Base-by-base conservation (phyloP, 2,329 filamentous ascomycete genomes). In the Torrubiella hemipterigena region DNA sequence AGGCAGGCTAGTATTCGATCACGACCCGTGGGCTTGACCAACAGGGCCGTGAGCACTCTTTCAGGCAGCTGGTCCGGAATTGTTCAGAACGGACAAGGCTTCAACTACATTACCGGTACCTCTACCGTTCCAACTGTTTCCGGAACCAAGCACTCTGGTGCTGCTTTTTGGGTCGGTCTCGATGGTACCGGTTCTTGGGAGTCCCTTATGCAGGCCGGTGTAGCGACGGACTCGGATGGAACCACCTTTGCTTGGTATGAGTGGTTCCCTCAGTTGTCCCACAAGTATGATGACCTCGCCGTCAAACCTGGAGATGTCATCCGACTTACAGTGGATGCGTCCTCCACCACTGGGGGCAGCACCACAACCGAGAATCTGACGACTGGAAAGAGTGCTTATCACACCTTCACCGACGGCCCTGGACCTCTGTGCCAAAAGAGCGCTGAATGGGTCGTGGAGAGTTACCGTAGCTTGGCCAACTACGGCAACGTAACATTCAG, bases 341-440 rank as follows among this genome's bases (percentile, higher is more conserved):
- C 38, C 23, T 42, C 36, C 31, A 34, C 35, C 38, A 39, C 41
- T 34, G 34, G 8, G 8, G 20, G 20, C n/a, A 22, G 8, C n/a
- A 35, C 45, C 23, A 42, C 41, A 33, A 36, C 45, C n/a, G 20
- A 22, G n/a, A 22, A 22, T n/a, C 20, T 22, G 8, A 22, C 20
- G 8, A 22, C 20, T n/a, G 20, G 20, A 8, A 22, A 22, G 20
- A 22, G n/a, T n/a, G n/a, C n/a, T n/a, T n/a, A n/a, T n/a, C n/a
- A n/a, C n/a, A n/a, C n/a, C n/a, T n/a, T n/a, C n/a, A n/a, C n/a
- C n/a, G n/a, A n/a, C n/a, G n/a, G n/a, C n/a, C n/a, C n/a, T n/a
- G n/a, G n/a, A n/a, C n/a, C n/a, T n/a, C n/a, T n/a, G n/a, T n/a
- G n/a, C n/a, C n/a, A n/a, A n/a, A n/a, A n/a, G n/a, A n/a, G n/a